Evolutionary conservation across 805 yeast genomes (phyloP), one percentile per base, ranked within the genome.

Genomic region (Torulaspora delbrueckii): DNA sequence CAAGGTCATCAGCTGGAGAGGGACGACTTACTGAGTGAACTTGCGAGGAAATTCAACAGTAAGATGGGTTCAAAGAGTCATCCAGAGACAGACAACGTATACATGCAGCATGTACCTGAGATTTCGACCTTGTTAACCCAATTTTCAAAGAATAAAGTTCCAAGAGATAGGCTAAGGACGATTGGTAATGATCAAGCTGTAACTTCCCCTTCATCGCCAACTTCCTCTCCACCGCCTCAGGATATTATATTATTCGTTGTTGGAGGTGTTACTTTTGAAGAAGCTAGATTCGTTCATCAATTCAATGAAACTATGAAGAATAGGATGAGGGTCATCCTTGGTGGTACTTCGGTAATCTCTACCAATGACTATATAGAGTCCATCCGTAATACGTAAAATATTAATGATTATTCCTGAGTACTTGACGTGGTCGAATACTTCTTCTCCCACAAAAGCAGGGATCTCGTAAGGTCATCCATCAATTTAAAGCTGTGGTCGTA

Each of bases 181-280:
- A 43, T 46, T 34, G 47, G 22, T 63, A 74, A 36, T 7, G 31
- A 44, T 3, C 37, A 36, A 31, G n/a, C 37, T 4, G 43, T 18
- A 16, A 18, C 42, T 8, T 39, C 35, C 43, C 71, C 71, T 25
- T 65, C 71, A 25, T 54, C 54, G 22, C 43, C 48, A 14, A 23
- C 37, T 5, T 23, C 35, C 2, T n/a, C 58, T 19, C 43, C 54
- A 23, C 56, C 43, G 13, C 72, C 77, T 1, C 86, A 82, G 56
- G 90, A 85, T 55, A 69, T 86, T n/a, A 74, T 86, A 3, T 69
- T 86, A 1, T 86, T 81, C 59, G 67, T 85, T 42, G 79, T 87
- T 42, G 98, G 97, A 5, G 99, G 99, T 12, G 84, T 78, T 2
- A 91, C 98, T 1, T 88, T 79, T 61, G 98, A 91, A 64, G 99